Conservation (phyloP, 2,329 filamentous ascomycete species). For the Monosporascus sp. region DNA sequence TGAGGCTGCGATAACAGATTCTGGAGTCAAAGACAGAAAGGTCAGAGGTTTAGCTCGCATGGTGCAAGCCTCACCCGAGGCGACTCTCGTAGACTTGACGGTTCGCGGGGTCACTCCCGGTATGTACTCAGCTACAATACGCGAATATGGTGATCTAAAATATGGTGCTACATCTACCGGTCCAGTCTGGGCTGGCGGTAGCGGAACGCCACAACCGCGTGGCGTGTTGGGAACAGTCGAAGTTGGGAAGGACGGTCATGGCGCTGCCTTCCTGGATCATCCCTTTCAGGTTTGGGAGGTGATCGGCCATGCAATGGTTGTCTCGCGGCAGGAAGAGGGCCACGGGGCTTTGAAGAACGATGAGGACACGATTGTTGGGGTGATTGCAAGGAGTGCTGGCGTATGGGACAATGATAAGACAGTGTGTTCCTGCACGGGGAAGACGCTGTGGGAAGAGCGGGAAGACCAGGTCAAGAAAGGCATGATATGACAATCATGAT, state of each 20-base stretch:
- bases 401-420: slow-evolving; percentile 99
- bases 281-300: slow-evolving; percentile 90
- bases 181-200: slow-evolving; percentile 64
- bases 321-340: slow-evolving; percentile 61
- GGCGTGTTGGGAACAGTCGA: slow-evolving; percentile 67
- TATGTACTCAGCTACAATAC: slow-evolving; percentile 76
- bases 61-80: slow-evolving; percentile 76
- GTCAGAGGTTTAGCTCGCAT: slow-evolving; percentile 87
- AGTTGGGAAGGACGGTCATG: slow-evolving; percentile 70
- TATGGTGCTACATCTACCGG: slow-evolving; percentile 78
- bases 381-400: slow-evolving; percentile 93
- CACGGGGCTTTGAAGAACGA: slow-evolving; percentile 66
- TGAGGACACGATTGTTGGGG: slow-evolving; percentile 79
- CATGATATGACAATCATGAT: slow-evolving; percentile 85
- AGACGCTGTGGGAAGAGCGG: slow-evolving; percentile 97
- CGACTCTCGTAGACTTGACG: slow-evolving; percentile 83
- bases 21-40: slow-evolving; percentile 37
- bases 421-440: slow-evolving; percentile 94
- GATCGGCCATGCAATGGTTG: slow-evolving; percentile 87
- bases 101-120: slow-evolving; percentile 77
- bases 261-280: slow-evolving; percentile 74
- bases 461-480: slow-evolving; percentile 84
- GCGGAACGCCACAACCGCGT: slow-evolving; percentile 36
- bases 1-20: slow-evolving; percentile 24
- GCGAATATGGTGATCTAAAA: slow-evolving; percentile 82